phyloP scores from a whole-genome alignment of 495 filamentous ascomycete genomes.

The Clohesyomyces aquaticus region DNA sequence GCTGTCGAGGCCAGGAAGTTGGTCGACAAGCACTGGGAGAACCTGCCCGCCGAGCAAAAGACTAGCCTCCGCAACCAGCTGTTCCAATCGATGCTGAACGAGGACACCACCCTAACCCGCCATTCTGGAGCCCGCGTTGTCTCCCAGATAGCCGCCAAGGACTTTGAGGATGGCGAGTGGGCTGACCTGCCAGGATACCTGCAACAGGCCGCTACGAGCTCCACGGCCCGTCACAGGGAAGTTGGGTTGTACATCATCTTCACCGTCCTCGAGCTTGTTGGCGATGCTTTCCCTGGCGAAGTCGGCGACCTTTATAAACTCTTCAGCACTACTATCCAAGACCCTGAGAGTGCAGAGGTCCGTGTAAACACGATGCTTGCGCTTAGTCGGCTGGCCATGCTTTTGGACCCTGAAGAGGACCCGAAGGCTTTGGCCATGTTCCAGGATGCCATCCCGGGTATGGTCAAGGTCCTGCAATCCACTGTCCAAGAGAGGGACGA shows the following conservation, averaged over 20 bases:
- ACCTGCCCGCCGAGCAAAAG: conserved; percentile 67
- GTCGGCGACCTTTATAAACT: conserved; percentile 76
- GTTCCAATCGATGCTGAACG: conserved; percentile 77
- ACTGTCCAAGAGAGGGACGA: conserved; percentile 78
- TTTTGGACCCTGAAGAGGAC: conserved; percentile 85
- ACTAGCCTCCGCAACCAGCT: conserved; percentile 76
- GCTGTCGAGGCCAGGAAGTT: conserved; percentile 83
- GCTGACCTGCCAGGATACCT: conserved; percentile 75
- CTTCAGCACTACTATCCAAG: conserved; percentile 84
- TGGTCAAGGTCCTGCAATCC: conserved; percentile 87
- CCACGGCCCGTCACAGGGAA: conserved; percentile 77
- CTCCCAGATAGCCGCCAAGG: conserved; percentile 80
- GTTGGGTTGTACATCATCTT: conserved; percentile 91
- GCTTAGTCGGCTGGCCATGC: conserved; percentile 84
- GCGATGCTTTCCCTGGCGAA: conserved; percentile 75
- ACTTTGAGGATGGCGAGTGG: conserved; percentile 88
- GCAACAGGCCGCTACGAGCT: conserved; percentile 69
- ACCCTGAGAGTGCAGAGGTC: conserved; percentile 88
- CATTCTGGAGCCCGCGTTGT: conserved; percentile 89
- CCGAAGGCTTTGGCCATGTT: conserved; percentile 69
- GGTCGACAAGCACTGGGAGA: conserved; percentile 83
- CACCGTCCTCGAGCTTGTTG: conserved; percentile 84
- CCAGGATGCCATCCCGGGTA: conserved; percentile 76
- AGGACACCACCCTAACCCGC: conserved; percentile 71
- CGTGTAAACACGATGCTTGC: conserved; percentile 93